Evolutionary conservation across 129 eudicot genomes (phyloP).

Genomic region (Ambrosia artemisiifolia): DNA sequence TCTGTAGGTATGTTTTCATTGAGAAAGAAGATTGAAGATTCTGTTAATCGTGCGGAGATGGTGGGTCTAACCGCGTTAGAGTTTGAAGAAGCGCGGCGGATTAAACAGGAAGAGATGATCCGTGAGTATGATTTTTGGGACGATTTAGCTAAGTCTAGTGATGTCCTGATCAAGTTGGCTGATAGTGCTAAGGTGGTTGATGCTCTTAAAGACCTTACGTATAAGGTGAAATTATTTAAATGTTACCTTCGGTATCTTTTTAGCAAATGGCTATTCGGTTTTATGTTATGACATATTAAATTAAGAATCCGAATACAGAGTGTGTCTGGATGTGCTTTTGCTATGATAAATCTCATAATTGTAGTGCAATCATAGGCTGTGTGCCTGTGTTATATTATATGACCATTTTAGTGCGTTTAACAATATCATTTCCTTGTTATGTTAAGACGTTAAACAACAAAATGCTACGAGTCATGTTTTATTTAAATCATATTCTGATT

Average conservation of each 20-base stretch:
- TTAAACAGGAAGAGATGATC: constrained; percentile 58
- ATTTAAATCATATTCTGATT: constrained; percentile 10
- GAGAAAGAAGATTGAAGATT: constrained; percentile 84
- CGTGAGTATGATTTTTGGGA: constrained; percentile 81
- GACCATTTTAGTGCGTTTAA: background rate
- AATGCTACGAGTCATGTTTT: background rate
- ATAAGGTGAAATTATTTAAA: constrained; percentile 46
- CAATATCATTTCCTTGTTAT: background rate
- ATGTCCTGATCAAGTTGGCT: constrained; percentile 61
- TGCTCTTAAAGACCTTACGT: constrained; percentile 59
- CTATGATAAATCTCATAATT: background rate
- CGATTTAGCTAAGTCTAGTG: constrained; percentile 67
- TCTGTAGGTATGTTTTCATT: constrained; percentile 71
- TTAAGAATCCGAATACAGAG: background rate
- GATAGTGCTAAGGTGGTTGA: constrained; percentile 82
- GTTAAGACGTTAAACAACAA: background rate
- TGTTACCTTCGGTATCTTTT: constrained; percentile 1
- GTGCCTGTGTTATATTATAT: background rate
- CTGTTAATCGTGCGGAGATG: constrained; percentile 72
- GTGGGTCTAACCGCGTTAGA: constrained; percentile 63
- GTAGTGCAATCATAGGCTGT: background rate
- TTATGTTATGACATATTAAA: background rate
- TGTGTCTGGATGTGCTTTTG: background rate
- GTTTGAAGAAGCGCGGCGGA: constrained; percentile 55
- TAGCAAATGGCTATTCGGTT: background rate